Evolutionary conservation across 495 filamentous ascomycete genomes (phyloP).

Genomic region (Hypoxylon crocopeplum): DNA sequence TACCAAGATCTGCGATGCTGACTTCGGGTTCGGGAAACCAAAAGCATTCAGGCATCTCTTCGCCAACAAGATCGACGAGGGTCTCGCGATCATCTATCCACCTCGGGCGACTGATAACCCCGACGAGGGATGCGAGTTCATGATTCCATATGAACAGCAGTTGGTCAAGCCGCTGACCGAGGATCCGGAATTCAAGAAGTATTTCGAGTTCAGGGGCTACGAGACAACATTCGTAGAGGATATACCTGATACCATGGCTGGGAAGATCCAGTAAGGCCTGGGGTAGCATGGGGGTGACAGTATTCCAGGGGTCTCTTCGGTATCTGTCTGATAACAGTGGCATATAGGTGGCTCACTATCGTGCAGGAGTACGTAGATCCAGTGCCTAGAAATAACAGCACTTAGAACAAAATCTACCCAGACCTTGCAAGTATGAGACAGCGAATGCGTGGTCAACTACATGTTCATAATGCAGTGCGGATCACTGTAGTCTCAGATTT

Average conservation of each 20-base stretch:
- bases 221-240: constrained; percentile 12
- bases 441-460: too few species aligned
- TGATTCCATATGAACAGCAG: constrained; percentile 48
- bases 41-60: constrained; percentile 38
- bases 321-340: too few species aligned
- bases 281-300: background rate
- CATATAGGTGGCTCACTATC: too few species aligned
- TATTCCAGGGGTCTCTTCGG: too few species aligned
- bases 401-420: too few species aligned
- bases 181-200: constrained; percentile 48
- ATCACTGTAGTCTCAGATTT: too few species aligned
- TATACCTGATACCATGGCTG: background rate
- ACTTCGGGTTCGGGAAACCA: constrained; percentile 44
- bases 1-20: constrained; percentile 29
- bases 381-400: too few species aligned
- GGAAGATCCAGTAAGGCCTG: background rate
- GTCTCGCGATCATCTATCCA: constrained; percentile 42
- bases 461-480: too few species aligned
- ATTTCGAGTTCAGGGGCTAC: constrained; percentile 53
- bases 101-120: constrained; percentile 24
- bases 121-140: constrained; percentile 54
- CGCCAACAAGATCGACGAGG: constrained; percentile 38
- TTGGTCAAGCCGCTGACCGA: constrained; percentile 42
- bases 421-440: too few species aligned
- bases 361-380: too few species aligned